phyloP scores from a whole-genome alignment of 139 green algal species.

The Picochlorum sp. region DNA sequence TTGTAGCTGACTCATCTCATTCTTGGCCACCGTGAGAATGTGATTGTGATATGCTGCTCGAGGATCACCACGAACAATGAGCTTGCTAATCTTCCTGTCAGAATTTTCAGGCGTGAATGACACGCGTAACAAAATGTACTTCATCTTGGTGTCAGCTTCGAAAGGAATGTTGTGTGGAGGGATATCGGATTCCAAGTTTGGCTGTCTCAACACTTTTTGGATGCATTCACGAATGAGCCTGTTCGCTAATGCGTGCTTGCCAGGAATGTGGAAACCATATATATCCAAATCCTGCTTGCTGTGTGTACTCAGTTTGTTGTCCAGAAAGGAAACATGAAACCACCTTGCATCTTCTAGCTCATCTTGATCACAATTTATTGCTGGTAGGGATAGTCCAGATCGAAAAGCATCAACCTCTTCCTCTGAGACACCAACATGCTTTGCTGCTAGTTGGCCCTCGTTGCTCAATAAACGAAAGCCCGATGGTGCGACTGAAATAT shows the following conservation, averaged over 20 bases:
- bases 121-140: constrained; percentile 73
- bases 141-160: constrained; percentile 31
- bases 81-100: constrained; percentile 35
- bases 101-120: constrained; percentile 1
- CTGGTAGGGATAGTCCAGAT: constrained; percentile 9
- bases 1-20: constrained; percentile 22
- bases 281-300: neutral
- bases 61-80: constrained; percentile 63
- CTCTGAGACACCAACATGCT: constrained; percentile 21
- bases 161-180: neutral
- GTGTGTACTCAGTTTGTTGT: neutral
- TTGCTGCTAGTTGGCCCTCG: constrained; percentile 15
- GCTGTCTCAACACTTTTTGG: neutral
- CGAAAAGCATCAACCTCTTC: constrained; percentile 9
- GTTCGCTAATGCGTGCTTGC: constrained; percentile 42
- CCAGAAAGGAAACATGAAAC: constrained; percentile 49
- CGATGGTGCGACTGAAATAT: neutral
- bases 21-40: constrained; percentile 26
- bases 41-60: constrained; percentile 66
- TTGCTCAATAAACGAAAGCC: neutral
- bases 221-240: constrained; percentile 47
- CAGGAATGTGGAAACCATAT: constrained; percentile 40
- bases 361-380: constrained; percentile 18
- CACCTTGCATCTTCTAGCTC: constrained; percentile 63
- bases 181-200: neutral